Evolutionary conservation across 805 yeast species (phyloP), one percentile per base, ranked within the genome.

Genomic region (Candida patagonica): DNA sequence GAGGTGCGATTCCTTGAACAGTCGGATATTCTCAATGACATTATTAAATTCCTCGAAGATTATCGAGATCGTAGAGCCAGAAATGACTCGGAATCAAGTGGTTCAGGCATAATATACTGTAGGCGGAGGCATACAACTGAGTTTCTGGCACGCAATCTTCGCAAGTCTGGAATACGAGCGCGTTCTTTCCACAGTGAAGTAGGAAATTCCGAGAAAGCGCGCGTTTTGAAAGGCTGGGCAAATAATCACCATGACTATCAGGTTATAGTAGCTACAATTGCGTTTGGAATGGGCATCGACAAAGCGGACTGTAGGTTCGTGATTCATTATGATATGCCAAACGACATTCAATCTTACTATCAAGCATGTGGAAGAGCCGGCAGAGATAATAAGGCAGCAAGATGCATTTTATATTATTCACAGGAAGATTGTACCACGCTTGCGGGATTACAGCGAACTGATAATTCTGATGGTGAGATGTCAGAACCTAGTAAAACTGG

Each of bases 321-420:
- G 3, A 76, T 85, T 31, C 98, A 92, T 61, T 69, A 80, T 47
- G 83, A 89, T 5, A 63, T 92, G 20, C 96, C 98, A 0, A 66
- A 95, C 51, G 84, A 86, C 39, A 65, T 92, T 46, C 98, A 92
- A 61, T 97, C 96, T 0, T 92, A 92, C 59, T 92, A 92, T 54
- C 98, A 92, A 60, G 98, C 92, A 57, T 88, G 97, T 1, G 98
- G 98, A 6, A 76, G 98, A 61, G 97, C 97, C 4, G 98, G 98
- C 4, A 74, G 98, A 63, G 98, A 92, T 63, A 97, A 97, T 0
- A 63, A 72, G 5, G 74, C 67, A 32, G 81, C 95, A 1, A 80
- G 78, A 43, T 92, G 97, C 62, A 72, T 86, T 10, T 71, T 89
- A 72, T 92, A 74, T 52, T 92, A 81, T 59, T 72, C 78, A 7